Conservation (phyloP, 805 yeast genomes). For the Komagataella phaffii region DNA sequence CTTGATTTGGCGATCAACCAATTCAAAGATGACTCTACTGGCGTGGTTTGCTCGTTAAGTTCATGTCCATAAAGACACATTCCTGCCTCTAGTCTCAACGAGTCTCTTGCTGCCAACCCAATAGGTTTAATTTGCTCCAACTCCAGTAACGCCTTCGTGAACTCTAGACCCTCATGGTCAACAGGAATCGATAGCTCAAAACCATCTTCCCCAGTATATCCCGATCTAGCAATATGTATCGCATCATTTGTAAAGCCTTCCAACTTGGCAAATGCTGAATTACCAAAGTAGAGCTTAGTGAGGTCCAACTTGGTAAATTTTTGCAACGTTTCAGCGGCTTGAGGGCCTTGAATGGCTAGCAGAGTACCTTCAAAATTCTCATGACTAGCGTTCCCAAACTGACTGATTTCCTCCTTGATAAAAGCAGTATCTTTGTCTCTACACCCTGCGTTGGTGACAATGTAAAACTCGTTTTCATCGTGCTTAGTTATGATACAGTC, state of each 20-base stretch:
- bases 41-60: constrained; percentile 64
- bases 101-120: constrained; percentile 97
- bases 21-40: constrained; percentile 76
- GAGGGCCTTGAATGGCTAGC: constrained; percentile 89
- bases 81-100: constrained; percentile 92
- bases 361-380: constrained; percentile 54
- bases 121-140: constrained; percentile 62
- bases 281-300: constrained; percentile 60
- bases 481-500: constrained; percentile 90
- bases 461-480: constrained; percentile 55
- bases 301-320: constrained; percentile 49
- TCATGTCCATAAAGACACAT: constrained; percentile 97
- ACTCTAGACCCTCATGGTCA: constrained; percentile 34
- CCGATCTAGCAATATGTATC: constrained; percentile 83
- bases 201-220: constrained; percentile 98
- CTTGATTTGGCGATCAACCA: constrained; percentile 86
- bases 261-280: constrained; percentile 34
- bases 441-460: constrained; percentile 95
- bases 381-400: constrained; percentile 13
- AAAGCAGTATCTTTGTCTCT: constrained; percentile 67
- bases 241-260: constrained; percentile 26
- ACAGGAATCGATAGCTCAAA: constrained; percentile 79
- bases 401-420: constrained; percentile 35
- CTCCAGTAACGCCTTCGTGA: constrained; percentile 47
- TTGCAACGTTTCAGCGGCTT: constrained; percentile 54